These are phyloP conservation scores for Salix udensis DNA, from an alignment of 345 rosid species.

Conservation along the genomic window DNA sequence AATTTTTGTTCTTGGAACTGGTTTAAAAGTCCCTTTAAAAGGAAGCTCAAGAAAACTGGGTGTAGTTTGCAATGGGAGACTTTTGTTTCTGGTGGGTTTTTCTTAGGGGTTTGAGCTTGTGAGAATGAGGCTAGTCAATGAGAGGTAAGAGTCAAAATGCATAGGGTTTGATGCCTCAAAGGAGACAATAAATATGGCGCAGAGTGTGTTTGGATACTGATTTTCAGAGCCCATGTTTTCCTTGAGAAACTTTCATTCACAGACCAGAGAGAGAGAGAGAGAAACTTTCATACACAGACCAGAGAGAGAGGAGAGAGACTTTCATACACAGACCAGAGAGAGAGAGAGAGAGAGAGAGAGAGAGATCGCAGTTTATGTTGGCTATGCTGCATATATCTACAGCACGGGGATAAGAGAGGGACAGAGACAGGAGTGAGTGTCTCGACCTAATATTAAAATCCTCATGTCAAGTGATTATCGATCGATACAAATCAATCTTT, in stretches of 20 bases:
- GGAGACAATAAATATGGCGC: slow-evolving; percentile 15
- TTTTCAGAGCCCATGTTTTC: slow-evolving; percentile 2
- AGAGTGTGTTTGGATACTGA: slow-evolving; percentile 15
- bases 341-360: too few species aligned
- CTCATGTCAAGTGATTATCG: neutral
- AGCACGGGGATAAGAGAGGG: neutral
- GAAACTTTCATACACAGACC: slow-evolving; percentile 2
- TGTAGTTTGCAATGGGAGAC: slow-evolving; percentile 3
- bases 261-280: neutral
- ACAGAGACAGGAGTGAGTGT: neutral
- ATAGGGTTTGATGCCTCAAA: slow-evolving; percentile 32
- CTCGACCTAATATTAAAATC: neutral
- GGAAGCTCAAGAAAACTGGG: neutral
- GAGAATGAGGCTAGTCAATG: slow-evolving; percentile 32
- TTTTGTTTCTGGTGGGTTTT: neutral
- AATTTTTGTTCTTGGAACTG: slow-evolving; percentile 10
- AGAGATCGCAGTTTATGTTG: slow-evolving; percentile 7
- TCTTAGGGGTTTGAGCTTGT: slow-evolving; percentile 33
- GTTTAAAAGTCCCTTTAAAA: neutral
- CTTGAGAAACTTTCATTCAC: slow-evolving; percentile 3
- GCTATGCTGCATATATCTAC: neutral
- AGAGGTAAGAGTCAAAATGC: slow-evolving; percentile 33
- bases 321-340: neutral
- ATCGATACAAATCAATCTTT: neutral
- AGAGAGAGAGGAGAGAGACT: neutral